These are phyloP conservation scores for Ophiostoma ulmi DNA, from an alignment of 2,329 filamentous ascomycete species.

Conservation along the genomic window DNA sequence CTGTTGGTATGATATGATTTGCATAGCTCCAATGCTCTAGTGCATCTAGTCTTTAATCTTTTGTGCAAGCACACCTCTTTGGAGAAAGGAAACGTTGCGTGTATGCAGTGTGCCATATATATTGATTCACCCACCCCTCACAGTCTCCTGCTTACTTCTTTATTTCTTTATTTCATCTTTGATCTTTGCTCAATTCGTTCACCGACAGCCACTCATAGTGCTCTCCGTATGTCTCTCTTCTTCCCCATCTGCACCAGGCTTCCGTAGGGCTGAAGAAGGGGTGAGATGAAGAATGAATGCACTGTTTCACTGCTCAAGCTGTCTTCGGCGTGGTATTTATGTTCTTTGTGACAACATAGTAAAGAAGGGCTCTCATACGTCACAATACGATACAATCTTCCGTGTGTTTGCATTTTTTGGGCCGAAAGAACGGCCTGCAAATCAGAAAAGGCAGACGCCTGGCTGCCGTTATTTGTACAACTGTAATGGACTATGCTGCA, in stretches of 20 bases:
- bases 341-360: neutral
- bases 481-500: no score
- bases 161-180: neutral
- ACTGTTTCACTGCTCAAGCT: neutral
- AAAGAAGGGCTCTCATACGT: neutral
- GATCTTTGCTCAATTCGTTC: neutral
- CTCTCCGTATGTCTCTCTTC: neutral
- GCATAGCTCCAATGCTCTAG: neutral
- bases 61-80: neutral
- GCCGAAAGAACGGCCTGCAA: constrained; percentile 3
- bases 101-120: constrained; percentile 7
- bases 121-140: constrained; percentile 8
- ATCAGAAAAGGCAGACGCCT: neutral
- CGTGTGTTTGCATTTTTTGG: neutral
- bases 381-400: neutral
- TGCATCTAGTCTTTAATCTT: neutral
- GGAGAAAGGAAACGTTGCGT: constrained; percentile 1
- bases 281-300: neutral
- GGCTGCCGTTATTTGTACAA: no score
- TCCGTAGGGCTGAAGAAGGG: constrained; percentile 13
- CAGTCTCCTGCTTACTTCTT: neutral
- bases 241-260: neutral
- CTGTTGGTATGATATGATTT: neutral
- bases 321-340: neutral
- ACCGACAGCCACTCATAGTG: constrained; percentile 12